Base-by-base conservation (phyloP, 2,329 filamentous ascomycete genomes). In the Penicillium decumbens region DNA sequence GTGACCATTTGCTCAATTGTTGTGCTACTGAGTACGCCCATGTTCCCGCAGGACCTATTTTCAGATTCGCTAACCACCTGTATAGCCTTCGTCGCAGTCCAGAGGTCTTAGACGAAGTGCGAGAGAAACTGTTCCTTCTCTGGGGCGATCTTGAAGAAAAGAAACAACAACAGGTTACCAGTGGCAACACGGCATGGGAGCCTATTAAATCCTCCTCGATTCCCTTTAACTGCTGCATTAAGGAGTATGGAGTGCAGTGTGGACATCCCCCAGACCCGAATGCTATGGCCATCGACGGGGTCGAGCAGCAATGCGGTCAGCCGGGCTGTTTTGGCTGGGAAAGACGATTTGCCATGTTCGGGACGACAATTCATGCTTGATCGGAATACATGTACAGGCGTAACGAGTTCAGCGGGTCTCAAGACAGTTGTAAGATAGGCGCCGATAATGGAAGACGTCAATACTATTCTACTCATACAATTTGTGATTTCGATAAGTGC, bases 101-200 rank as follows among this genome's bases (percentile, higher is more conserved):
- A 2, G 44, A 66, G 0, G 62, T 71, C 1, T 71, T 93, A 1
- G 65, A 60, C 3, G 54, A 66, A 6, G 71, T 96, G 4, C 79
- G 81, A 43, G 81, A 95, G 58, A 84, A 80, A 58, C 75, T 96
- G 47, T 92, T 85, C 64, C 73, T 82, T 30, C 75, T 96, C 1
- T 97, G 92, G 91, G 92, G 92, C 1, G 81, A 95, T 53, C 75
- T 96, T 1, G 84, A 91, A 63, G 89, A 95, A 64, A 67, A 74
- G 41, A 89, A 87, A 37, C 43, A 38, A 64, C 60, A 62, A 2
- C 65, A 59, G n/a, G 59, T 66, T 2, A 57, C 67, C 18, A 56
- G 53, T 39, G 44, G 58, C 38, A 30, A 49, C n/a, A 43, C 48
- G 18, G 49, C 15, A 47, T 58, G 51, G 59, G 50, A 30, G 10